Conservation (phyloP, 495 filamentous ascomycete genomes). For the Letharia columbiana region DNA sequence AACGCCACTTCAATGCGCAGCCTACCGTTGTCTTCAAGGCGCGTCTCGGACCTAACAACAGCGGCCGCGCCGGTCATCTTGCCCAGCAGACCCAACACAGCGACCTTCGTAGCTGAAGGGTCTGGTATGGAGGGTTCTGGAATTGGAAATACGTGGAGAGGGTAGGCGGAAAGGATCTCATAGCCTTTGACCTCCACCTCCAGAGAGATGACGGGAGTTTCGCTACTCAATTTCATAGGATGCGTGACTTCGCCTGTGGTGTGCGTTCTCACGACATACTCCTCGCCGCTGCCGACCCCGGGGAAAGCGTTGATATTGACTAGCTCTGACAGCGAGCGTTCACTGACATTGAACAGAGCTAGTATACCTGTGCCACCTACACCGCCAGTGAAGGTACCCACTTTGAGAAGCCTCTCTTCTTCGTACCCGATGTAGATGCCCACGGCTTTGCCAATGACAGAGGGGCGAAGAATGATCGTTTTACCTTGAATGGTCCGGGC, state of each 20-base stretch:
- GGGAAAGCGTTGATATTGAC: slow-evolving; percentile 63
- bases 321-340: slow-evolving; percentile 50
- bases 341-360: slow-evolving; percentile 73
- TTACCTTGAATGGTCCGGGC: slow-evolving; percentile 54
- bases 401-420: slow-evolving; percentile 60
- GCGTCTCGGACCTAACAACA: slow-evolving; percentile 50
- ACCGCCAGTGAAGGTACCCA: slow-evolving; percentile 65
- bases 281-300: slow-evolving; percentile 44
- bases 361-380: slow-evolving; percentile 63
- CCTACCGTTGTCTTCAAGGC: slow-evolving; percentile 47
- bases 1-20: slow-evolving; percentile 56
- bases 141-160: slow-evolving; percentile 35
- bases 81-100: slow-evolving; percentile 69
- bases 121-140: slow-evolving; percentile 3
- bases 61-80: slow-evolving; percentile 90
- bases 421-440: slow-evolving; percentile 68
- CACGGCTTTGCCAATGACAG: slow-evolving; percentile 57
- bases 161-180: slow-evolving; percentile 74
- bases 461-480: slow-evolving; percentile 70
- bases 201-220: slow-evolving; percentile 41
- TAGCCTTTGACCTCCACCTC: slow-evolving; percentile 56
- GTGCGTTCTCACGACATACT: slow-evolving; percentile 68
- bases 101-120: slow-evolving; percentile 35
- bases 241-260: slow-evolving; percentile 54
- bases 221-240: slow-evolving; percentile 32